phyloP scores from a whole-genome alignment of 768 basidiomycete species.

The Hebeloma cylindrosporum region DNA sequence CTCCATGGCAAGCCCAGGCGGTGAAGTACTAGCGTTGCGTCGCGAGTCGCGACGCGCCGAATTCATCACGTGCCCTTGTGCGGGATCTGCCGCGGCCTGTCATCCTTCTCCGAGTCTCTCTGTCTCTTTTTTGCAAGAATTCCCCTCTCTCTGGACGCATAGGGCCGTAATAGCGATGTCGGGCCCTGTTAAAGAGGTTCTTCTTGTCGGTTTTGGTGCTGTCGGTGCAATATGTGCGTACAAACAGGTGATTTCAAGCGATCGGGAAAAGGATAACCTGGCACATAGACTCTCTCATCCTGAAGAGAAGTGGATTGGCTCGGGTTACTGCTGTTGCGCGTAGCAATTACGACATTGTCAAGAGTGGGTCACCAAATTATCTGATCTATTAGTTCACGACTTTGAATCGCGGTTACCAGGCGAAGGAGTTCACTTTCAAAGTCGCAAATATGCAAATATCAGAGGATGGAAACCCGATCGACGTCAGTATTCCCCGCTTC shows the following conservation, averaged over 20 bases:
- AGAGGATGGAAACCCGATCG: constrained; percentile 63
- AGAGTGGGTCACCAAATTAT: constrained; percentile 33
- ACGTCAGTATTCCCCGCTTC: constrained; percentile 42
- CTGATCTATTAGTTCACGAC: neutral
- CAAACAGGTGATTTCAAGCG: neutral
- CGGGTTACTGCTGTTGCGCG: constrained; percentile 73
- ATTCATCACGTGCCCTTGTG: too few species aligned
- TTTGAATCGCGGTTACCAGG: constrained; percentile 29
- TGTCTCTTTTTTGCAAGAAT: neutral
- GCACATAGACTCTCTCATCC: constrained; percentile 50
- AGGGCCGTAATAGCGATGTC: too few species aligned
- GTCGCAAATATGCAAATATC: constrained; percentile 58
- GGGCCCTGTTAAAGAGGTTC: constrained; percentile 43
- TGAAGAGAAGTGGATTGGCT: constrained; percentile 56
- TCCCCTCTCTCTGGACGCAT: too few species aligned
- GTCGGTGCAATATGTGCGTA: constrained; percentile 62
- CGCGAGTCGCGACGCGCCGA: too few species aligned
- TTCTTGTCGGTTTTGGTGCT: constrained; percentile 66
- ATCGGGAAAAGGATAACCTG: neutral
- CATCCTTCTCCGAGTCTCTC: too few species aligned
- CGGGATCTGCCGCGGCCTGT: too few species aligned
- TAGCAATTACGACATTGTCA: constrained; percentile 60
- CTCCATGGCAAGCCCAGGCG: too few species aligned
- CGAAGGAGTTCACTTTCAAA: constrained; percentile 55
- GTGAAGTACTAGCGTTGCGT: too few species aligned